Base-by-base conservation (phyloP, 2,329 filamentous ascomycete genomes). In the Incumbomyces delicatus region DNA sequence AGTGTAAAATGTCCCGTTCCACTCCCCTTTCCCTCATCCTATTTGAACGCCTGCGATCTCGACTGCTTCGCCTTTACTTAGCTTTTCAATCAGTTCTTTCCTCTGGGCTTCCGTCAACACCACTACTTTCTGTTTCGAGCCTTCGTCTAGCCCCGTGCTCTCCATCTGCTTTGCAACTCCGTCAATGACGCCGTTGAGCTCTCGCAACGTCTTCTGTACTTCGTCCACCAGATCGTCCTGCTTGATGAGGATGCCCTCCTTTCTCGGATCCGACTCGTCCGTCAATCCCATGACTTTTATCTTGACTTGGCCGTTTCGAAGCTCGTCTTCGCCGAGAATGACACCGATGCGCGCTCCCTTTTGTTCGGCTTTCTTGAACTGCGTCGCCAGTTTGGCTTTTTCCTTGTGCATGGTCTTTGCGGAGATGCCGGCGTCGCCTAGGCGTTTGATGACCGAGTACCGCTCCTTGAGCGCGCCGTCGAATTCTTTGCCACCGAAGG, bases 391-490 rank as follows among this genome's bases (percentile, higher is more conserved):
- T 66, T 89, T 95, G 13, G 90, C 88, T 55, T 83, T 77, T 46
- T 54, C 48, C 69, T 95, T 96, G 72, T 86, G 87, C 10, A 80
- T 73, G 63, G 92, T 95, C 64, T 96, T 89, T 48, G 89, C 83
- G 76, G 89, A 94, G 69, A 96, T 82, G 16, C 87, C 88, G 6
- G 84, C 87, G 56, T 87, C 81, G 87, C 90, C 94, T 41, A 96
- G 72, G 54, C 74, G 74, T 54, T 80, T 76, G 49, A 83, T 82
- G 32, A 96, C 76, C 20, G 80, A 72, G 80, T 95, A 89, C 54
- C 90, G 83, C 71, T 95, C 85, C 55, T 81, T 80, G 46, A 95
- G 68, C 53, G 94, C 72, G 38, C 87, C 87, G 13, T 76, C 83
- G 65, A 89, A 90, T 16, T 81, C 85, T 67, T 89, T 90, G 44